A percentile compares a stretch with the other conserved stretches of the same genome.
These are phyloP conservation scores for Kwoniella heveanensis DNA, from an alignment of 768 basidiomycete species.

Conservation along the genomic window DNA sequence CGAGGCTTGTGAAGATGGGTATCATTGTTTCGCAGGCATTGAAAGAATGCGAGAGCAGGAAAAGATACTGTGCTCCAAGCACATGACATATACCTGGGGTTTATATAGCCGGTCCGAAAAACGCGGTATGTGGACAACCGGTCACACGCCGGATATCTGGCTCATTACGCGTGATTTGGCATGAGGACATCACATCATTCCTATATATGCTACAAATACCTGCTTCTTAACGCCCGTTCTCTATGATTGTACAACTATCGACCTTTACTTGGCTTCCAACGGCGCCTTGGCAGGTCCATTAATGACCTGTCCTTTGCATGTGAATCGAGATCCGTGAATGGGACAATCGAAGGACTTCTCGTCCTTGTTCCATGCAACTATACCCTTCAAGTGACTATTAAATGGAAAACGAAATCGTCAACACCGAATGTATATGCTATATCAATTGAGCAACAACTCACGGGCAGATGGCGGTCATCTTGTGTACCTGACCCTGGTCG, in stretches of 20 bases:
- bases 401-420: not conserved
- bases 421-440: not conserved
- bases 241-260: not conserved
- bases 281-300: slow-evolving; percentile 33
- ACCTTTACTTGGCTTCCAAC: slow-evolving; percentile 10
- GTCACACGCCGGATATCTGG: too few species aligned
- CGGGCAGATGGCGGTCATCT: slow-evolving; percentile 40
- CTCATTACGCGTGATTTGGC: not conserved
- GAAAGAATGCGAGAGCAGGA: too few species aligned
- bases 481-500: slow-evolving; percentile 25
- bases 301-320: slow-evolving; percentile 33
- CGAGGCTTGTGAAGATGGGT: not conserved
- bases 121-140: too few species aligned
- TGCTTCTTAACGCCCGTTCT: not conserved
- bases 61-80: too few species aligned
- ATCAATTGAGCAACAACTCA: slow-evolving; percentile 6
- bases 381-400: slow-evolving; percentile 29
- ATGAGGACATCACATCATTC: not conserved
- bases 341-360: slow-evolving; percentile 38
- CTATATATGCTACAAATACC: slow-evolving; percentile 3
- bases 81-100: too few species aligned
- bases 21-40: not conserved
- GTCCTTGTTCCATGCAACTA: slow-evolving; percentile 31
- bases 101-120: too few species aligned
- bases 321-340: slow-evolving; percentile 36